phyloP scores from a whole-genome alignment of 495 filamentous ascomycete genomes.

The Lophiostoma macrostomum region DNA sequence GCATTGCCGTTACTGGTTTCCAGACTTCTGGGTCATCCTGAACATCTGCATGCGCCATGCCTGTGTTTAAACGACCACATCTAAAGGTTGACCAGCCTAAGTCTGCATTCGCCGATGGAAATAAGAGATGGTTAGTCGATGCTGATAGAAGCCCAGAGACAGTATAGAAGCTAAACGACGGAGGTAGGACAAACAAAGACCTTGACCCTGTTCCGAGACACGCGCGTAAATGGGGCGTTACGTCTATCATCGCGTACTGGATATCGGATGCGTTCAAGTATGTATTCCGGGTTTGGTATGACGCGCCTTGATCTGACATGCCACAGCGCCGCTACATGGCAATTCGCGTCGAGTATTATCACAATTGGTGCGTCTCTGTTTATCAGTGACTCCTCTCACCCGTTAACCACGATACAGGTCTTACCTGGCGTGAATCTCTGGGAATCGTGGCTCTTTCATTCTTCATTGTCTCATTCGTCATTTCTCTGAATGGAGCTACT shows the following conservation, averaged over 20 bases:
- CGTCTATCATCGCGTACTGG: slow-evolving; percentile 34
- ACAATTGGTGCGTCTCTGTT: slow-evolving; percentile 24
- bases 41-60: slow-evolving; percentile 5
- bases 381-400: too few relatives aligned
- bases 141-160: neutral
- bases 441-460: slow-evolving; percentile 60
- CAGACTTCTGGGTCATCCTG: too few relatives aligned
- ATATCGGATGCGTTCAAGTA: slow-evolving; percentile 37
- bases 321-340: slow-evolving; percentile 34
- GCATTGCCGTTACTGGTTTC: too few relatives aligned
- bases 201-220: slow-evolving; percentile 30
- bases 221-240: slow-evolving; percentile 33
- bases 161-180: neutral
- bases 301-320: neutral
- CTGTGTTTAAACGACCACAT: slow-evolving; percentile 23
- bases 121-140: slow-evolving; percentile 32
- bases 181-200: slow-evolving; percentile 33
- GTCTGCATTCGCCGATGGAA: slow-evolving; percentile 33
- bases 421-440: slow-evolving; percentile 60
- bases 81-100: slow-evolving; percentile 35
- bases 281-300: neutral
- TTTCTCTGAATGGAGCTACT: slow-evolving; percentile 58
- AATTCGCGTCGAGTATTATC: slow-evolving; percentile 32
- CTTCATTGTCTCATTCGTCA: slow-evolving; percentile 61
- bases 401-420: slow-evolving; percentile 45